phyloP scores from a whole-genome alignment of 768 basidiomycete genomes.

The Lentinula detonsa region DNA sequence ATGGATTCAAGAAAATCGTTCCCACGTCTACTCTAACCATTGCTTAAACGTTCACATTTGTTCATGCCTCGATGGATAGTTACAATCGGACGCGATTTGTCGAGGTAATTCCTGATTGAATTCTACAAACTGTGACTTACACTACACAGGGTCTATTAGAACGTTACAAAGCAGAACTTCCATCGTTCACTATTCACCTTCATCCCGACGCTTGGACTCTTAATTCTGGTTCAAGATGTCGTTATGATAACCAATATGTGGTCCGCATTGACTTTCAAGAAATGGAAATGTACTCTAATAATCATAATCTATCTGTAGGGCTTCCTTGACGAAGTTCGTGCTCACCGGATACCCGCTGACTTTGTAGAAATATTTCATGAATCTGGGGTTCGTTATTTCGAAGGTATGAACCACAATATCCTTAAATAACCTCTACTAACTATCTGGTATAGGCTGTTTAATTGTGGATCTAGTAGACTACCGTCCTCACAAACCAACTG shows the following conservation, averaged over 20 bases:
- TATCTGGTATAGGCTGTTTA: slow-evolving; percentile 58
- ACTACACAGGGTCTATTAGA: slow-evolving; percentile 49
- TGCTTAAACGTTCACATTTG: not conserved
- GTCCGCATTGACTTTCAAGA: slow-evolving; percentile 21
- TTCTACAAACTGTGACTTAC: not conserved
- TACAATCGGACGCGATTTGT: slow-evolving; percentile 71
- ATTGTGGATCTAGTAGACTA: slow-evolving; percentile 81
- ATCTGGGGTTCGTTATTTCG: slow-evolving; percentile 73
- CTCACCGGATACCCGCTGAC: slow-evolving; percentile 80
- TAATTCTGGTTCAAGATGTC: slow-evolving; percentile 76
- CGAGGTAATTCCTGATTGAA: slow-evolving; percentile 14
- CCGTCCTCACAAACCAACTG: slow-evolving; percentile 51
- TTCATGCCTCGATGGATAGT: slow-evolving; percentile 42
- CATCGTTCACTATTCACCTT: slow-evolving; percentile 77
- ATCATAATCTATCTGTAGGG: slow-evolving; percentile 36
- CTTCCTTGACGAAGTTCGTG: slow-evolving; percentile 77
- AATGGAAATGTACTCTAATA: not conserved
- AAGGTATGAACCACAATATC: slow-evolving; percentile 42
- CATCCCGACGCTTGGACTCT: slow-evolving; percentile 79
- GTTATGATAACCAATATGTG: slow-evolving; percentile 76
- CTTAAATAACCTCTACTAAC: slow-evolving; percentile 2
- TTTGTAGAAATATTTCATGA: slow-evolving; percentile 77
- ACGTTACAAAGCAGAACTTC: slow-evolving; percentile 45
- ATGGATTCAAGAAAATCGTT: not conserved
- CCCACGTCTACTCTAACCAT: not conserved